Base-by-base conservation (phyloP, 805 yeast genomes). In the Debaryomyces hansenii region DNA sequence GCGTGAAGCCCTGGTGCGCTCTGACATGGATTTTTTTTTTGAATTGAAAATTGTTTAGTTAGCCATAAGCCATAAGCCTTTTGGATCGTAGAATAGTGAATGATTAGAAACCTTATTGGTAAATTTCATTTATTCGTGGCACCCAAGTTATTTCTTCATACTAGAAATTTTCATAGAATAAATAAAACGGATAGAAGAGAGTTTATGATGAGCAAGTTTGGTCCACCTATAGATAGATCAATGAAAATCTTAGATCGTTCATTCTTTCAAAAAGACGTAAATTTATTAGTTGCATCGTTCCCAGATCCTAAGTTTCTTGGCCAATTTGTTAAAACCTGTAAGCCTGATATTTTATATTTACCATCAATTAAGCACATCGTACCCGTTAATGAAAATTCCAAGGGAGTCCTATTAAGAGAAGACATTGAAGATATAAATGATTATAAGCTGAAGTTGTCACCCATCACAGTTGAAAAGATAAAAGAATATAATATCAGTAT, bases 291-390 rank as follows among this genome's bases (percentile, higher is more conserved):
- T 21, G 90, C 91, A 0, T 67, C 72, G 42, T 81, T 92, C 56
- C 82, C 84, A 4, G 83, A 90, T 45, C 88, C 92, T 1, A 78
- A 49, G 58, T 69, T 52, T 47, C 72, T 90, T 27, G 83, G 88
- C 4, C 57, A 57, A 2, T 84, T 90, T 60, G 78, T 83, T n/a
- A 85, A 83, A 57, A 55, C 64, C 3, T 77, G 79, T 59, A 75
- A 77, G 42, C 58, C 65, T 8, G 94, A 85, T 53, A 70, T 89
- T n/a, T 66, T 92, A 24, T 79, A 80, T 50, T 57, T 87, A n/a
- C 87, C 88, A 12, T 78, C 87, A 5, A 70, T 88, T 5, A 82
- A 89, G 16, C 87, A 85, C 49, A 82, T 91, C 4, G 82, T 85
- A 46, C 66, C 58, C 18, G 51, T 59, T 21, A 65, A 62, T 4